Percentiles rank a stretch among this genome's conserved stretches.
Evolutionary conservation across 1,284 basidiomycete genomes (phyloP).

Genomic region (Cutaneotrichosporon mucoides): DNA sequence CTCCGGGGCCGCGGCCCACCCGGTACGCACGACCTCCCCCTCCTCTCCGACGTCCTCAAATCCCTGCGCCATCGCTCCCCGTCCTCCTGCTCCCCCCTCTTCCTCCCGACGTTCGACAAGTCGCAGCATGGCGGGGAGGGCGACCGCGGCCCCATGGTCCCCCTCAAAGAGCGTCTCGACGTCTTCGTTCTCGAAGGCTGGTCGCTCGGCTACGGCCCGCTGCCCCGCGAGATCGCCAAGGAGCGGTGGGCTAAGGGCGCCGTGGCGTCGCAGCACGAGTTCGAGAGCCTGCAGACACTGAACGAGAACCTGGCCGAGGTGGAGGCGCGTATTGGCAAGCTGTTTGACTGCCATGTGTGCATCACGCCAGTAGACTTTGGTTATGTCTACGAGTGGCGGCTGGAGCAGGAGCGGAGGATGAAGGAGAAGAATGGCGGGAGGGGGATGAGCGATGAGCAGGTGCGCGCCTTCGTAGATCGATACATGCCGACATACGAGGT

Average conservation of each 20-base stretch:
- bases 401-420: constrained; percentile 84
- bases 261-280: constrained; percentile 22
- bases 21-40: constrained; percentile 39
- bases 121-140: constrained; percentile 71
- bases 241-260: constrained; percentile 29
- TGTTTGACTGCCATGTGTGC: constrained; percentile 30
- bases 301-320: constrained; percentile 32
- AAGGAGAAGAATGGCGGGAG: constrained; percentile 72
- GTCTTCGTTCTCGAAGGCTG: constrained; percentile 70
- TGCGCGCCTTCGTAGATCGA: constrained; percentile 59
- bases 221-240: constrained; percentile 40
- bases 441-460: constrained; percentile 79
- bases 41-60: constrained; percentile 1
- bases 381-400: constrained; percentile 59
- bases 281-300: constrained; percentile 23
- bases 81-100: neutral
- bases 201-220: constrained; percentile 51
- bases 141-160: constrained; percentile 58
- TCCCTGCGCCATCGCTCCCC: neutral
- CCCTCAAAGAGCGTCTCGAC: constrained; percentile 53
- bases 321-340: neutral
- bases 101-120: constrained; percentile 66
- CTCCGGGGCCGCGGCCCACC: constrained; percentile 43
- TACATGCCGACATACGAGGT: constrained; percentile 44
- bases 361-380: constrained; percentile 24